Evolutionary conservation across 441 rosid species (phyloP), one percentile per base, ranked within the genome.

Genomic region (Kokia cookei): DNA sequence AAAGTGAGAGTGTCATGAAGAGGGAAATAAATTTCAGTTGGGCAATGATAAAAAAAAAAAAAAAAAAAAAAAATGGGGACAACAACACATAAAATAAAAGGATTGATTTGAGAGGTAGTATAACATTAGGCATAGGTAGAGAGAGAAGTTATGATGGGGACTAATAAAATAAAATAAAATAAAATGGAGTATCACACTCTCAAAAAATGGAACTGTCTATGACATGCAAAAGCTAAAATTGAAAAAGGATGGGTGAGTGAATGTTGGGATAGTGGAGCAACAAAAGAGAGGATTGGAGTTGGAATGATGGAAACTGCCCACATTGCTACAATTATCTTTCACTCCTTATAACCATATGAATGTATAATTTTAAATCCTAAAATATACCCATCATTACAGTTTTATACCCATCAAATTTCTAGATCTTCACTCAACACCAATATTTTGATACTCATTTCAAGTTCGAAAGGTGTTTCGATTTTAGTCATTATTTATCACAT

Each of bases 31-130:
- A 43, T 43, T 43, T 43, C 47, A 43, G 10, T 43, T 43, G 47
- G 47, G 10, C 47, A 43, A 9, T 43, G 13, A 43, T 10, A 43
- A 43, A 43, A 42, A 43, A 43, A 10, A 43, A 43, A 0, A 43
- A 10, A 43, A 43, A 43, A 43, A 43, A 42, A 43, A 43, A 10
- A 43, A 43, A 0, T 10, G 2, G 47, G 47, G 47, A 43, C 47
- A 43, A 43, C 13, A 43, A 43, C 47, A 43, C 47, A 10, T 43
- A 43, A 8, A 9, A 43, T 13, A 43, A 43, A 43, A 43, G 47
- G 47, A 43, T 10, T 55, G 60, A 55, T 55, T 55, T 76, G 80
- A 80, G 82, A 70, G 78, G 73, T 63, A 73, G 63, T 65, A 58
- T 32, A 35, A 26, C 14, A 57, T 45, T 47, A 12, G 63, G 54